These are phyloP conservation scores for Fusarium torreyae DNA, from an alignment of 2,329 filamentous ascomycete species.

Conservation along the genomic window DNA sequence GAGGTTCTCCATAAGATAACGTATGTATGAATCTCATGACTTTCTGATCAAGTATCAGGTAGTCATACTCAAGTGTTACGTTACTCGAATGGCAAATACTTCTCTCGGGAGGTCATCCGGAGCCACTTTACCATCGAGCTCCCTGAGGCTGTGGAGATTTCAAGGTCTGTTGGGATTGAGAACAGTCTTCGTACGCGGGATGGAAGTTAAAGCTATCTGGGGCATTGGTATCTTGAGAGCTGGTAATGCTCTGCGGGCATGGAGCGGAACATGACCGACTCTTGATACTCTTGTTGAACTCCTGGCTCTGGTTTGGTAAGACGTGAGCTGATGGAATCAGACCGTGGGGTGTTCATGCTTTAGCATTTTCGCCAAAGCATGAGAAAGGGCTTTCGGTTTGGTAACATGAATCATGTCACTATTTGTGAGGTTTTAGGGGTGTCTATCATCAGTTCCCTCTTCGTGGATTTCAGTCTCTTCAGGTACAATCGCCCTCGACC, in stretches of 20 bases:
- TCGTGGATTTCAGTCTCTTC: neutral
- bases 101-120: neutral
- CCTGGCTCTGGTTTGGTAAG: no score
- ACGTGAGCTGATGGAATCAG: neutral
- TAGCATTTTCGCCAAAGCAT: neutral
- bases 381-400: neutral
- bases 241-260: neutral
- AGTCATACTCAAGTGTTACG: neutral
- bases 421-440: neutral
- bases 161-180: neutral
- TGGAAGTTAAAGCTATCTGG: neutral
- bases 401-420: neutral
- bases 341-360: neutral
- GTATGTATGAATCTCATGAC: slow-evolving; percentile 6
- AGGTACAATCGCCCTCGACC: neutral
- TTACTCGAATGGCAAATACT: neutral
- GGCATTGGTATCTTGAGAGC: neutral
- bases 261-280: neutral
- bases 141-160: neutral
- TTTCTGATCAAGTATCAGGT: neutral
- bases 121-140: neutral
- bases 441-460: neutral
- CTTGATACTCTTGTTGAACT: neutral
- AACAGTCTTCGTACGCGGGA: neutral
- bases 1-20: neutral